Conservation (phyloP, 441 rosid species). For the Euphorbia corollata region DNA sequence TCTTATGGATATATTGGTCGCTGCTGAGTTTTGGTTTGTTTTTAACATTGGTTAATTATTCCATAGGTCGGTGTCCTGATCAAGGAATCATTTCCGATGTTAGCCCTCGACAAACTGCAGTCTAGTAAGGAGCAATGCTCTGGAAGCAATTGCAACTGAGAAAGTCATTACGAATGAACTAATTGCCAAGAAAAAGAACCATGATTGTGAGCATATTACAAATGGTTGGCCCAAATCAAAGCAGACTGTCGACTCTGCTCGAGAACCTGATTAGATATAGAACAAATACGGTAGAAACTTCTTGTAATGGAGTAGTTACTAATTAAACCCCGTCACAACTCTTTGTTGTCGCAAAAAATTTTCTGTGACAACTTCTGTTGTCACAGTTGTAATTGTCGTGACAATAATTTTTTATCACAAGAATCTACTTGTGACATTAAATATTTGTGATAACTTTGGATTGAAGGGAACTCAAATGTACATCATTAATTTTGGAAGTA, state of each 20-base stretch:
- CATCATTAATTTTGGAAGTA: too few species aligned
- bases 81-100: conserved; percentile 88
- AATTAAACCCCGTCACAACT: too few species aligned
- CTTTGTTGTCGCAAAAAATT: too few species aligned
- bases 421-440: too few species aligned
- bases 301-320: too few species aligned
- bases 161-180: conserved; percentile 47
- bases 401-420: too few species aligned
- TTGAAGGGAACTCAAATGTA: too few species aligned
- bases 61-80: conserved; percentile 88
- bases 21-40: neutral
- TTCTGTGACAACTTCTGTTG: too few species aligned
- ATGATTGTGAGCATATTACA: conserved; percentile 38
- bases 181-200: conserved; percentile 37
- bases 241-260: neutral
- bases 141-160: conserved; percentile 56
- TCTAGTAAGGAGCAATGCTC: conserved; percentile 41
- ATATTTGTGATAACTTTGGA: too few species aligned
- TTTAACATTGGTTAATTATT: conserved; percentile 10
- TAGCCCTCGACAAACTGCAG: conserved; percentile 79
- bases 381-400: too few species aligned
- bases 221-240: conserved; percentile 61
- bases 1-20: neutral
- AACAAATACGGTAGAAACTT: too few species aligned
- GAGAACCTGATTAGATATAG: neutral